These are phyloP conservation scores for Cucurbita ficifolia DNA, from an alignment of 306 rosid genomes.

Conservation along the genomic window DNA sequence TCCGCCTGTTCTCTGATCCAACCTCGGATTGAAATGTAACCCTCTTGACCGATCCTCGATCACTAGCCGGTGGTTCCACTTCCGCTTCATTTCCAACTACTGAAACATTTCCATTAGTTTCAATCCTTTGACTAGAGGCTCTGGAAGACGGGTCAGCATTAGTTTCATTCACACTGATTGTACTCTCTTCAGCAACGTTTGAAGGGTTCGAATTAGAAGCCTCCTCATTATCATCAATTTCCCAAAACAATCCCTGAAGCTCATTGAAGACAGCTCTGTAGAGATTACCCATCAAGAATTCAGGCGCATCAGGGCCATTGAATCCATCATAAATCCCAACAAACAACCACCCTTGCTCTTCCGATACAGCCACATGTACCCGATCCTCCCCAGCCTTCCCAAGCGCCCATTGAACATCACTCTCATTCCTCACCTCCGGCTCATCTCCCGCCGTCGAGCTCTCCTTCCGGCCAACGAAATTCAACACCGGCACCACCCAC, in stretches of 20 bases:
- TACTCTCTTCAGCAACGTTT: slow-evolving; percentile 18
- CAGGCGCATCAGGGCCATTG: slow-evolving; percentile 86
- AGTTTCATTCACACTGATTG: slow-evolving; percentile 8
- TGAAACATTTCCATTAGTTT: slow-evolving; percentile 6
- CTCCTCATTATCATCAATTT: slow-evolving; percentile 32
- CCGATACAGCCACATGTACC: slow-evolving; percentile 80
- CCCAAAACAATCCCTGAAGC: slow-evolving; percentile 86
- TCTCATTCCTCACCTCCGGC: slow-evolving; percentile 26
- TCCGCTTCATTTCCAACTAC: slow-evolving; percentile 13
- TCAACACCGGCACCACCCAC: slow-evolving; percentile 81
- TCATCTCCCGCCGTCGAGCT: slow-evolving; percentile 26
- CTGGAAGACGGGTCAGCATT: neutral
- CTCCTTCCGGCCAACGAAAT: slow-evolving; percentile 61
- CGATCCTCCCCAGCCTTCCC: slow-evolving; percentile 96
- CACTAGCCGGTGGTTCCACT: slow-evolving; percentile 6
- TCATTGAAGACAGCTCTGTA: slow-evolving; percentile 67
- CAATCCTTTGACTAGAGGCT: neutral
- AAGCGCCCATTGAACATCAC: slow-evolving; percentile 75
- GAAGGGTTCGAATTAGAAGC: slow-evolving; percentile 7
- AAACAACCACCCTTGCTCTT: slow-evolving; percentile 82
- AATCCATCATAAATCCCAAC: slow-evolving; percentile 88
- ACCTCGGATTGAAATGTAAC: slow-evolving; percentile 43
- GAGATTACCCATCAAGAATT: slow-evolving; percentile 71
- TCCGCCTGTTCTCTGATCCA: slow-evolving; percentile 13
- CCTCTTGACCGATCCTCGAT: slow-evolving; percentile 27